Base-by-base conservation (phyloP, 1,284 basidiomycete species). In the Salmacisia buchloeana region DNA sequence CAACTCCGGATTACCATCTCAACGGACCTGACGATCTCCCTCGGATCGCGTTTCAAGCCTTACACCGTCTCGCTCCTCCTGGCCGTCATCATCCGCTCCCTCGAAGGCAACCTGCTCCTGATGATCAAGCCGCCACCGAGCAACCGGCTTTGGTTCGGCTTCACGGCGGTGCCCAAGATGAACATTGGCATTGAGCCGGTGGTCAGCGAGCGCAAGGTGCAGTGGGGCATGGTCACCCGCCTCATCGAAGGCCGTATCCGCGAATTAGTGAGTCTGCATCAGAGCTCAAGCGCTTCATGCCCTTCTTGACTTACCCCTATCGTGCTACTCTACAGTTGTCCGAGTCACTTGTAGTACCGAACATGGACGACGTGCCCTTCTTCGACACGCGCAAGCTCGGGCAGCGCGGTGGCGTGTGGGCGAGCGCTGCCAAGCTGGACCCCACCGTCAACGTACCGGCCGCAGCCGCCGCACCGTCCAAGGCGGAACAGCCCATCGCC, bases 331-430 rank as follows among this genome's bases (percentile, higher is more conserved):
- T 25, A 3, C 73, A 94, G 92, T 89, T 97, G 58, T 85, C 86
- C 72, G 94, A 98, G 74, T 94, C 92, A 0, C 85, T 98, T 31
- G 94, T 98, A 10, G 82, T 94, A 72, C 96, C 96, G 7, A 92
- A 97, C 81, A 94, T 97, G 91, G 94, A 98, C 80, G 94, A 97
- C 75, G 88, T 97, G 64, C 85, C 93, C 2, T 97, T 94, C 85
- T 97, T 96, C 79, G 89, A 94, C 79, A 94, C 89, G 45, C 78
- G 81, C 0, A 76, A 76, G 6, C 59, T 65, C n/a, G 35, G 63
- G 7, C 85, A 86, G 65, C 87, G 94, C 46, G 94, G 94, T 58
- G 94, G 93, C 2, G 90, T 98, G 69, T 97, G 90, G 85, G 85
- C 87, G 15, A 90, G 92, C 68, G 89, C 92, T 1, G 85, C 83